Percentiles rank a stretch among this genome's conserved stretches.
These are phyloP conservation scores for Apiotrichum brassicae DNA, from an alignment of 1,284 basidiomycete genomes.

Conservation along the genomic window DNA sequence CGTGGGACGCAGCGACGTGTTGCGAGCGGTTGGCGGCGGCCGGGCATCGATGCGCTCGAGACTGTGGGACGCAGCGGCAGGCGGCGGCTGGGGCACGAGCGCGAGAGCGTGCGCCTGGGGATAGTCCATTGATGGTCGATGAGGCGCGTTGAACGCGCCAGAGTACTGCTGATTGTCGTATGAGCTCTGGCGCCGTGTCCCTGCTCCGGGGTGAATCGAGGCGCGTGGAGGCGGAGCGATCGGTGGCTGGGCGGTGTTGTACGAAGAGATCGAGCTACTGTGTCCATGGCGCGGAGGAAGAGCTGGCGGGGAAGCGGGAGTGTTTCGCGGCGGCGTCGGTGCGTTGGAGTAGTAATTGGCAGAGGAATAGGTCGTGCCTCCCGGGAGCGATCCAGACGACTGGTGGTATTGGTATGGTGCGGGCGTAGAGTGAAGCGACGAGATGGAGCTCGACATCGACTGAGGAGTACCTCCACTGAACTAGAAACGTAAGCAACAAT, in stretches of 20 bases:
- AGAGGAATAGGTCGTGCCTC: not conserved
- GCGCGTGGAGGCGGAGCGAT: slow-evolving; percentile 66
- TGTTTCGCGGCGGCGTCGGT: not conserved
- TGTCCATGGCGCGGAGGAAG: slow-evolving; percentile 1
- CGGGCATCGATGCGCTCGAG: slow-evolving; percentile 65
- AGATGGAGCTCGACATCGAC: slow-evolving; percentile 37
- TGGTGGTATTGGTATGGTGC: not conserved
- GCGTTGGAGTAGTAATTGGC: not conserved
- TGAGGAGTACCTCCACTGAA: slow-evolving; percentile 32
- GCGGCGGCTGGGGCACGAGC: slow-evolving; percentile 66
- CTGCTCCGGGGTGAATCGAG: slow-evolving; percentile 56
- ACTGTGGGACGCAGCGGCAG: slow-evolving; percentile 60
- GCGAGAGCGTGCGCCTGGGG: slow-evolving; percentile 57
- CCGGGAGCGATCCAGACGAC: not conserved
- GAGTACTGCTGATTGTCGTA: slow-evolving; percentile 60
- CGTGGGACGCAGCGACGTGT: slow-evolving; percentile 4
- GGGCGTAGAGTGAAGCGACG: slow-evolving; percentile 1
- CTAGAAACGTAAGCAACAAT: slow-evolving; percentile 7
- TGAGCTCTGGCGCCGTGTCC: slow-evolving; percentile 67
- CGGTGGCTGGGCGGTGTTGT: slow-evolving; percentile 14
- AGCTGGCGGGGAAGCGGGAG: slow-evolving; percentile 1
- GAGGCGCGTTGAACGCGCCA: slow-evolving; percentile 34
- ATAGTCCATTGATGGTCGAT: slow-evolving; percentile 60
- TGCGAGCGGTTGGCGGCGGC: slow-evolving; percentile 37
- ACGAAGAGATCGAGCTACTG: slow-evolving; percentile 21